These are phyloP conservation scores for Mycena chlorophos DNA, from an alignment of 768 basidiomycete genomes.

Conservation along the genomic window DNA sequence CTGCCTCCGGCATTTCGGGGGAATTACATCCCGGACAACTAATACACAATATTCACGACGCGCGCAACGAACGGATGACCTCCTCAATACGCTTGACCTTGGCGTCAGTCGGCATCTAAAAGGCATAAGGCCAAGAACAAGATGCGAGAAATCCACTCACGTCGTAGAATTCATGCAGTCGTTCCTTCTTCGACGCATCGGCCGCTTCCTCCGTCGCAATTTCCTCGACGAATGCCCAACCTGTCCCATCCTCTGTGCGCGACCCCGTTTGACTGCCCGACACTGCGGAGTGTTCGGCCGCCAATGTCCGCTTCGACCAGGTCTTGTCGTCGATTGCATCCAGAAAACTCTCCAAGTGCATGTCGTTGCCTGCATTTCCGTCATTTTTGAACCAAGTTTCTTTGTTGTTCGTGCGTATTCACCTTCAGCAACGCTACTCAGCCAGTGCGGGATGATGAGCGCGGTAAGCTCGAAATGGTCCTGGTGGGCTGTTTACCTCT, in stretches of 20 bases:
- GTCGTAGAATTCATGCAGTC: conserved; percentile 54
- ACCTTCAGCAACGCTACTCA: conserved; percentile 33
- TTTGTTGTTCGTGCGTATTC: too few species aligned
- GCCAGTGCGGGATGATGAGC: conserved; percentile 1
- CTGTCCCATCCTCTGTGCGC: conserved; percentile 14
- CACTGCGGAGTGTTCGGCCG: background rate
- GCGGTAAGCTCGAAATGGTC: background rate
- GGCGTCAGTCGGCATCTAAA: conserved; percentile 55
- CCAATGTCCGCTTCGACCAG: conserved; percentile 22
- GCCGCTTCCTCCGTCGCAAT: conserved; percentile 43
- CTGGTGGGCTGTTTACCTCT: conserved; percentile 30
- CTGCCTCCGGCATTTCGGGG: too few species aligned
- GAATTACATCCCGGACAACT: background rate
- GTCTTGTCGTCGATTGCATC: conserved; percentile 38
- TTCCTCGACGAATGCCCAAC: conserved; percentile 43
- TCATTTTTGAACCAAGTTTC: too few species aligned
- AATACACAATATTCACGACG: conserved; percentile 6
- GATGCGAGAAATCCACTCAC: conserved; percentile 32
- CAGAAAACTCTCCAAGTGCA: conserved; percentile 47
- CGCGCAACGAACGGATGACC: conserved; percentile 42
- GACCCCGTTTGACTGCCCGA: background rate
- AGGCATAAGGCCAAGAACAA: background rate
- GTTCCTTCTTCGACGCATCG: conserved; percentile 13
- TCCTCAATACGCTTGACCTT: conserved; percentile 55
- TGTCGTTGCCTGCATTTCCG: conserved; percentile 45